phyloP scores from a whole-genome alignment of 352 stramenopile species.

The Phytophthora hybrid region DNA sequence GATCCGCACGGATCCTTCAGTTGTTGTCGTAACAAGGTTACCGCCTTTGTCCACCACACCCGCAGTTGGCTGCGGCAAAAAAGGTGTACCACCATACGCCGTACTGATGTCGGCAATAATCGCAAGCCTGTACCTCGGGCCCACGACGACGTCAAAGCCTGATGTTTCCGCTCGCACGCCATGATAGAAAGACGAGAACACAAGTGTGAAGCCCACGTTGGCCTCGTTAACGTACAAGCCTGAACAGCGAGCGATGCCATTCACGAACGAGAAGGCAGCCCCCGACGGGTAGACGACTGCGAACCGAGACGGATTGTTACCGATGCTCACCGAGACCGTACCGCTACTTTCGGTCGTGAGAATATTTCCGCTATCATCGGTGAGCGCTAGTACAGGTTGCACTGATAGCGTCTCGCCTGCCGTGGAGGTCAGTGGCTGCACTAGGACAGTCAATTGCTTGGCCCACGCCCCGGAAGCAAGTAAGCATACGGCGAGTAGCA shows the following conservation, averaged over 20 bases:
- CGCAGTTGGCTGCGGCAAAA: conserved; percentile 78
- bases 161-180: conserved; percentile 76
- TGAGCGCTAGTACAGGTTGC: conserved; percentile 74
- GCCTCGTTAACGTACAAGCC: conserved; percentile 77
- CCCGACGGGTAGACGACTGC: conserved; percentile 53
- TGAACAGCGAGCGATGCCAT: conserved; percentile 77
- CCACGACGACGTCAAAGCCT: conserved; percentile 77
- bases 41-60: conserved; percentile 84
- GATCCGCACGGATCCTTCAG: conserved; percentile 62
- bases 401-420: conserved; percentile 69
- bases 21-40: conserved; percentile 63
- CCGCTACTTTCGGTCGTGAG: conserved; percentile 65
- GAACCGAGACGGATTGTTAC: conserved; percentile 60
- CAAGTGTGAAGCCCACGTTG: conserved; percentile 72
- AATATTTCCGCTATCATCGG: conserved; percentile 83
- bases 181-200: conserved; percentile 70
- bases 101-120: conserved; percentile 83
- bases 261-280: conserved; percentile 73
- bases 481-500: conserved; percentile 21
- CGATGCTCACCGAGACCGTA: conserved; percentile 62
- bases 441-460: conserved; percentile 67
- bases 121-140: conserved; percentile 60
- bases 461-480: conserved; percentile 1
- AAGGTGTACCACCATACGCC: conserved; percentile 76
- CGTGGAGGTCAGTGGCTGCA: conserved; percentile 69